Evolutionary conservation across 129 eudicot genomes (phyloP).

Genomic region (Escallonia herrerae): DNA sequence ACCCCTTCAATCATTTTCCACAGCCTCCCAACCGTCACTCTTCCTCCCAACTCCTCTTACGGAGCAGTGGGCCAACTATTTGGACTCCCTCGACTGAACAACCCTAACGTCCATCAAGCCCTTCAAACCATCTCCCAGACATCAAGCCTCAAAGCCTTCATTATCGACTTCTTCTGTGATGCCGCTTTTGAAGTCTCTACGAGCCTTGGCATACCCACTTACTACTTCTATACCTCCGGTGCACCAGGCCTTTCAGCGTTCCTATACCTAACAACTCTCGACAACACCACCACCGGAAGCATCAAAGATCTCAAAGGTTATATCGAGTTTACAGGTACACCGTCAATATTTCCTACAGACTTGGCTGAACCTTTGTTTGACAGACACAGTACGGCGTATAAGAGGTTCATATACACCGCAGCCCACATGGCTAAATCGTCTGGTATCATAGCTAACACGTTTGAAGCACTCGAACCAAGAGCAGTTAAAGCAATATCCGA

Average conservation of each 20-base stretch:
- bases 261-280: constrained; percentile 29
- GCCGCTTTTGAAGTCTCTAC: constrained; percentile 37
- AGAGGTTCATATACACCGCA: constrained; percentile 14
- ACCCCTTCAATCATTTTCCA: constrained; percentile 46
- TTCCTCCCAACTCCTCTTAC: constrained; percentile 22
- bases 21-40: constrained; percentile 28
- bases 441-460: constrained; percentile 45
- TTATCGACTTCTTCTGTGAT: constrained; percentile 59
- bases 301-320: constrained; percentile 13
- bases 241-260: constrained; percentile 31
- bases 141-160: constrained; percentile 33
- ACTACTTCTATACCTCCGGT: constrained; percentile 38
- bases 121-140: constrained; percentile 35
- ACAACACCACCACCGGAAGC: constrained; percentile 10
- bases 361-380: constrained; percentile 7
- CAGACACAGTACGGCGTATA: neutral
- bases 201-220: constrained; percentile 42
- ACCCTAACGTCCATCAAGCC: constrained; percentile 24
- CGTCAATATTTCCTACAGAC: constrained; percentile 23
- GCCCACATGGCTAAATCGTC: constrained; percentile 17
- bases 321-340: constrained; percentile 25
- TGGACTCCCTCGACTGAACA: constrained; percentile 37
- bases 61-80: constrained; percentile 17
- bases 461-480: constrained; percentile 42
- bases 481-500: constrained; percentile 36